phyloP scores from a whole-genome alignment of 352 stramenopile genomes.

The Phytopythium boreale region DNA sequence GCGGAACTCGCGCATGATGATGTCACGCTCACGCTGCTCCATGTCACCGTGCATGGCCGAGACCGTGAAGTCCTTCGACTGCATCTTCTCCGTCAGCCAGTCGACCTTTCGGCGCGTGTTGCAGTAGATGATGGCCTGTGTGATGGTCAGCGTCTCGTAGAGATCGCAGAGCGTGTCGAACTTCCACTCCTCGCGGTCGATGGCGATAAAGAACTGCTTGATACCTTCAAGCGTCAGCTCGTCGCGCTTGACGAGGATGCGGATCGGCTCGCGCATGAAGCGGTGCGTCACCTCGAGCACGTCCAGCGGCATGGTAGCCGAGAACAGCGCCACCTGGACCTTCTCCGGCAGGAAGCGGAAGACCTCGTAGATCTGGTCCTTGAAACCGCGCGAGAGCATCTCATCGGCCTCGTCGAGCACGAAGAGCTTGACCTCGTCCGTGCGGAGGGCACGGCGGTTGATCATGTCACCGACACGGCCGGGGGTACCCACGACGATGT shows the following conservation, averaged over 20 bases:
- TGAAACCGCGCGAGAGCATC: slow-evolving; percentile 99
- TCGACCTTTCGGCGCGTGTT: slow-evolving; percentile 99
- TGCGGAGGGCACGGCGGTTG: slow-evolving; percentile 94
- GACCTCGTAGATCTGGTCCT: slow-evolving; percentile 99
- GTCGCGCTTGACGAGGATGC: slow-evolving; percentile 99
- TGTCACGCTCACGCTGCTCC: slow-evolving; percentile 98
- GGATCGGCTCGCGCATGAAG: slow-evolving; percentile 99
- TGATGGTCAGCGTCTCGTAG: slow-evolving; percentile 99
- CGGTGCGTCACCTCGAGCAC: slow-evolving; percentile 98
- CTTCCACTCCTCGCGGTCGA: slow-evolving; percentile 99
- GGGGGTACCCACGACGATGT: slow-evolving; percentile 98
- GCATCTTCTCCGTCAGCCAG: slow-evolving; percentile 99
- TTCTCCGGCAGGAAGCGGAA: slow-evolving; percentile 99
- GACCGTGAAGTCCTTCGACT: slow-evolving; percentile 98
- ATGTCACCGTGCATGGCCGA: slow-evolving; percentile 99
- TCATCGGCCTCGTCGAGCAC: slow-evolving; percentile 99
- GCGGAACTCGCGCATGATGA: slow-evolving; percentile 99
- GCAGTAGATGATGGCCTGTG: slow-evolving; percentile 99
- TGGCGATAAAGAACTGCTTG: slow-evolving; percentile 99
- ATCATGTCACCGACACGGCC: slow-evolving; percentile 99
- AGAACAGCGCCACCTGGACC: slow-evolving; percentile 98
- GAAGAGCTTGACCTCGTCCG: slow-evolving; percentile 96
- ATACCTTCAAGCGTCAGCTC: slow-evolving; percentile 99
- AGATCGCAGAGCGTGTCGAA: slow-evolving; percentile 99
- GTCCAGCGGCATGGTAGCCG: slow-evolving; percentile 98